Conservation (phyloP, 1,139 yeast species). For the Kluyveromyces sp. region DNA sequence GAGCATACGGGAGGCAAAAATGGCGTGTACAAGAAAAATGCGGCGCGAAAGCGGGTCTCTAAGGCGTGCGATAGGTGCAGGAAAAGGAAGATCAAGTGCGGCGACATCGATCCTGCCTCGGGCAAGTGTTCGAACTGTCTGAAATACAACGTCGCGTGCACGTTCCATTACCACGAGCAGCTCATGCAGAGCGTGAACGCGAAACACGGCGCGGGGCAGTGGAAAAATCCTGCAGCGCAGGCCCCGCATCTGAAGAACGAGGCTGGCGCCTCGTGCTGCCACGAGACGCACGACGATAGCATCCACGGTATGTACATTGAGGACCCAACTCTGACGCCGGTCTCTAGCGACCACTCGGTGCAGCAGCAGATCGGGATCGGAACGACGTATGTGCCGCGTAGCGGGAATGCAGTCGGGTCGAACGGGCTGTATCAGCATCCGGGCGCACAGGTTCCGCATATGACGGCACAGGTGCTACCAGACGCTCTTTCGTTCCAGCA, state of each 20-base stretch:
- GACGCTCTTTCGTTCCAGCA: neutral
- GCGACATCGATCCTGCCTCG: constrained; percentile 19
- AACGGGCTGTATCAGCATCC: neutral
- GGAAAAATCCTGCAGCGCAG: neutral
- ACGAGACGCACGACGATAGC: neutral
- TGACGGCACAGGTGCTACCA: neutral
- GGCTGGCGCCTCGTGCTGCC: neutral
- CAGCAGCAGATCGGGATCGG: neutral
- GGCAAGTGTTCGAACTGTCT: constrained; percentile 26
- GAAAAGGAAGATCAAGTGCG: constrained; percentile 33
- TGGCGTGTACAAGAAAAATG: neutral
- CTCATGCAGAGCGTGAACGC: constrained; percentile 11
- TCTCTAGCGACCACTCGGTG: neutral
- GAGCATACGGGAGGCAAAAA: neutral
- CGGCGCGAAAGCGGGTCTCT: constrained; percentile 26
- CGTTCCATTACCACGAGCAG: constrained; percentile 16
- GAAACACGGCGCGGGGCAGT: neutral
- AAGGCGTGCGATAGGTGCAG: constrained; percentile 35
- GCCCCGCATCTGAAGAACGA: neutral
- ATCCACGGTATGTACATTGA: neutral
- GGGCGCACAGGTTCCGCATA: neutral
- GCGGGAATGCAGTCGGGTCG: neutral
- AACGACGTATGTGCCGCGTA: neutral
- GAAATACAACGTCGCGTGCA: constrained; percentile 22
- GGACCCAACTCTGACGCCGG: neutral